Percentiles rank a stretch among this genome's conserved stretches.
Evolutionary conservation across 495 filamentous ascomycete species (phyloP).

Genomic region (Penicillium simplicissimum): DNA sequence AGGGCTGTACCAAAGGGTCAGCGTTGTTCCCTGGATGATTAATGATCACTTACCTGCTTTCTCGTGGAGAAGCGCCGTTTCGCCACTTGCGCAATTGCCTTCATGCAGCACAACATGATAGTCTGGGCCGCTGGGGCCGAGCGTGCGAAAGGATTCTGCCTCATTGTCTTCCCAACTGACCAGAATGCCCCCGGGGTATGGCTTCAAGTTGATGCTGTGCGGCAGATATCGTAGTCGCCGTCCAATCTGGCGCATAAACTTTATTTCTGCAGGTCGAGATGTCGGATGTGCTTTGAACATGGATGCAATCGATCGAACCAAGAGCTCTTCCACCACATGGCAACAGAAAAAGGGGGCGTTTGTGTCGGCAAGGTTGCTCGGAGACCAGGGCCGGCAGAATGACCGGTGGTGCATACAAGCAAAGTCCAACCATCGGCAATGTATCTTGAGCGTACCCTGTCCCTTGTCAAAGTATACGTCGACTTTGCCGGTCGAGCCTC

Average conservation of each 20-base stretch:
- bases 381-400: no score
- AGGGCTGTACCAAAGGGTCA: background rate
- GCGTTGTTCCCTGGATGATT: background rate
- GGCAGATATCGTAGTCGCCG: background rate
- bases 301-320: no score
- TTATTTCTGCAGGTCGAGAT: no score
- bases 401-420: no score
- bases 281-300: no score
- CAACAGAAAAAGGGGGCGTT: no score
- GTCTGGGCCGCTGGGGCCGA: background rate
- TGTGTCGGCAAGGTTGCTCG: no score
- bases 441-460: no score
- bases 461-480: no score
- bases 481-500: no score
- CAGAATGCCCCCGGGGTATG: background rate
- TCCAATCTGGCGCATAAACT: background rate
- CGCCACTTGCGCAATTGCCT: background rate
- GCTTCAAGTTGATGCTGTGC: background rate
- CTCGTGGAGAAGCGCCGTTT: background rate
- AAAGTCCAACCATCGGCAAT: no score
- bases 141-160: background rate
- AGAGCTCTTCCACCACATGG: no score
- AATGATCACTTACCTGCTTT: background rate
- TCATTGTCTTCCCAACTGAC: constrained; percentile 2
- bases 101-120: background rate